Base-by-base conservation (phyloP, 768 basidiomycete species). In the Leucosporidium scottii region DNA sequence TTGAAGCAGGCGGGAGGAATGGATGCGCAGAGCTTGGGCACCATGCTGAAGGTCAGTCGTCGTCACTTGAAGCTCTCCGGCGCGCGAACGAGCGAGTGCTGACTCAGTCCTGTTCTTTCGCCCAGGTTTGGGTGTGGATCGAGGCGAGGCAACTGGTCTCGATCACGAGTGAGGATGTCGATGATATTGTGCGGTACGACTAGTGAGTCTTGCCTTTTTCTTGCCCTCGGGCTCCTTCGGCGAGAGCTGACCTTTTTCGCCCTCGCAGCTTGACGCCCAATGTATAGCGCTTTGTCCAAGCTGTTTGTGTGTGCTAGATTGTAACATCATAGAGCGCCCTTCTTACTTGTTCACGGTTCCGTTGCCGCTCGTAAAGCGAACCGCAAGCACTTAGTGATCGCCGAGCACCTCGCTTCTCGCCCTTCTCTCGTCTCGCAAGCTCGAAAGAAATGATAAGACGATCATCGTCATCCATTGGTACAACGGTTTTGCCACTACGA, bases 101-200 rank as follows among this genome's bases (percentile, higher is more conserved):
- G 15, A 50, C 36, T 71, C n/a, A n/a, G n/a, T 28, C 71, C 62
- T 60, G 60, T 18, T 27, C 39, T 15, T 44, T 44, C 39, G 6
- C 39, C 3, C 72, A 93, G 91, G 81, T 92, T 59, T 97, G 93
- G 94, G 82, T 97, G 34, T 91, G 87, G 85, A 81, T 94, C 50
- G 94, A 98, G 80, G 93, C 93, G 6, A 83, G 93, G 67, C 88
- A 90, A 67, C 82, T 98, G 65, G 91, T 89, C 10, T 85, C 87
- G 17, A 80, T 87, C 2, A 88, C 89, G 3, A 83, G 90, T 49
- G 83, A 87, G 62, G 86, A 91, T 70, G 85, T 87, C 18, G 94
- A 99, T 74, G 86, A 91, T 58, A 81, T 93, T 71, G 83, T 97
- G 48, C 89, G 88, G 79, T 88, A 90, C 77, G 92, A 91, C 78